A percentile compares a stretch with the other conserved stretches of the same genome.
phyloP scores from a whole-genome alignment of 495 filamentous ascomycete genomes.

The Saxophila tyrrhenica region DNA sequence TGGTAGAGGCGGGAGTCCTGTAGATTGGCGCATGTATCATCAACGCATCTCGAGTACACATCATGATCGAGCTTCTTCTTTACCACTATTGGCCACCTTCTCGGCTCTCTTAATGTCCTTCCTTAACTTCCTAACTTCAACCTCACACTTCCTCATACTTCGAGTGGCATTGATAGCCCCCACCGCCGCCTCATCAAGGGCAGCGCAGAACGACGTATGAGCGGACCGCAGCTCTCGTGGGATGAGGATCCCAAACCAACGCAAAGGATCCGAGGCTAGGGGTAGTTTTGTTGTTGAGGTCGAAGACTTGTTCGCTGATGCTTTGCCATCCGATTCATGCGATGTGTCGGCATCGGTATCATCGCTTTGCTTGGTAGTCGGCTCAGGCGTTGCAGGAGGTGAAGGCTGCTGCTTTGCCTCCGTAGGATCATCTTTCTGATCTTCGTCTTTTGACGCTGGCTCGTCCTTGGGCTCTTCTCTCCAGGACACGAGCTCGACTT shows the following conservation, averaged over 20 bases:
- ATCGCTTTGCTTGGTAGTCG: not conserved
- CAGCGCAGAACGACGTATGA: constrained; percentile 28
- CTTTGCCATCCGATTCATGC: too few relatives aligned
- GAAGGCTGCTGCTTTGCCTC: constrained; percentile 8
- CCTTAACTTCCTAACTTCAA: constrained; percentile 24
- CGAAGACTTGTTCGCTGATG: not conserved
- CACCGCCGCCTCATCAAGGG: constrained; percentile 24
- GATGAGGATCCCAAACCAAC: constrained; percentile 38
- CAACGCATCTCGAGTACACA: too few relatives aligned
- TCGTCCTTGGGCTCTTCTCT: not conserved
- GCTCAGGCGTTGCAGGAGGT: constrained; percentile 5
- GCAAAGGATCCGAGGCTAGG: constrained; percentile 28
- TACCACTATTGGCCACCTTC: not conserved
- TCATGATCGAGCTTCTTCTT: too few relatives aligned
- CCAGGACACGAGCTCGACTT: not conserved
- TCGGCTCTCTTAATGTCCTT: constrained; percentile 26
- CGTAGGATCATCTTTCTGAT: not conserved
- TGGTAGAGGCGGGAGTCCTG: too few relatives aligned
- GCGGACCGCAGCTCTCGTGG: constrained; percentile 31
- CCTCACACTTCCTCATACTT: constrained; percentile 25
- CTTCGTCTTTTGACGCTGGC: not conserved
- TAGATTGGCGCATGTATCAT: too few relatives aligned
- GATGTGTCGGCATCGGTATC: too few relatives aligned
- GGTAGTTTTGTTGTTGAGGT: not conserved
- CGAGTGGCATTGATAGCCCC: constrained; percentile 19